These are phyloP conservation scores for Hortiboletus campestris DNA, from an alignment of 768 basidiomycete genomes.

Conservation along the genomic window DNA sequence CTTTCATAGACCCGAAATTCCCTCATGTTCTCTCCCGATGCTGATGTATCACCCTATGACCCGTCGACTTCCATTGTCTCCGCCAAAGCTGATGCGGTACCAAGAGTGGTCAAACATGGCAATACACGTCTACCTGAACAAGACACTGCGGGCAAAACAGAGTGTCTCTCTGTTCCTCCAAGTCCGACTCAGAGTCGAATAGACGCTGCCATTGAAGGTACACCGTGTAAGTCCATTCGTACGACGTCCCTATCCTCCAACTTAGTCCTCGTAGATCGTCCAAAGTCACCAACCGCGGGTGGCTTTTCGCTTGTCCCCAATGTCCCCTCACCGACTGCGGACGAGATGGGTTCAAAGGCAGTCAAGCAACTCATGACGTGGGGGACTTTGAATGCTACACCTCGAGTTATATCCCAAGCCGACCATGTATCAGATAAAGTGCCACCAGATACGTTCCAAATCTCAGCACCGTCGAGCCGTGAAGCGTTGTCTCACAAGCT, in stretches of 20 bases:
- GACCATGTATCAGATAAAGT: slow-evolving; percentile 48
- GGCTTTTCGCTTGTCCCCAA: slow-evolving; percentile 79
- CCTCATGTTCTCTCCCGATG: slow-evolving; percentile 94
- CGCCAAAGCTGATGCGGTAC: slow-evolving; percentile 38
- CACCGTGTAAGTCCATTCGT: slow-evolving; percentile 65
- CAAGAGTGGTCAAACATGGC: slow-evolving; percentile 68
- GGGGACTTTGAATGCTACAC: slow-evolving; percentile 92
- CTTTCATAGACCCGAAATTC: slow-evolving; percentile 78
- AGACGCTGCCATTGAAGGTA: slow-evolving; percentile 89
- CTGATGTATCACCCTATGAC: slow-evolving; percentile 79
- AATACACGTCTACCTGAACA: slow-evolving; percentile 82
- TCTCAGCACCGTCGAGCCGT: slow-evolving; percentile 73
- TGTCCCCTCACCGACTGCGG: slow-evolving; percentile 84
- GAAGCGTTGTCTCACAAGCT: slow-evolving; percentile 82
- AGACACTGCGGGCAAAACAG: slow-evolving; percentile 48
- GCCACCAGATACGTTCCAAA: slow-evolving; percentile 64
- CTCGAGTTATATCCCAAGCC: slow-evolving; percentile 72
- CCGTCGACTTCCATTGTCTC: slow-evolving; percentile 32
- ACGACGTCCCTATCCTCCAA: neutral
- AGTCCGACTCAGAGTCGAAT: slow-evolving; percentile 91
- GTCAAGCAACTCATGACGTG: slow-evolving; percentile 96
- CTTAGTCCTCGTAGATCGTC: slow-evolving; percentile 51
- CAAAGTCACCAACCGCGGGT: slow-evolving; percentile 50
- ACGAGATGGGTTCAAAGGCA: slow-evolving; percentile 74
- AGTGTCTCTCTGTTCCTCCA: slow-evolving; percentile 58